Base-by-base conservation (phyloP, 441 rosid genomes). In the Arabidopsis lyrata region DNA sequence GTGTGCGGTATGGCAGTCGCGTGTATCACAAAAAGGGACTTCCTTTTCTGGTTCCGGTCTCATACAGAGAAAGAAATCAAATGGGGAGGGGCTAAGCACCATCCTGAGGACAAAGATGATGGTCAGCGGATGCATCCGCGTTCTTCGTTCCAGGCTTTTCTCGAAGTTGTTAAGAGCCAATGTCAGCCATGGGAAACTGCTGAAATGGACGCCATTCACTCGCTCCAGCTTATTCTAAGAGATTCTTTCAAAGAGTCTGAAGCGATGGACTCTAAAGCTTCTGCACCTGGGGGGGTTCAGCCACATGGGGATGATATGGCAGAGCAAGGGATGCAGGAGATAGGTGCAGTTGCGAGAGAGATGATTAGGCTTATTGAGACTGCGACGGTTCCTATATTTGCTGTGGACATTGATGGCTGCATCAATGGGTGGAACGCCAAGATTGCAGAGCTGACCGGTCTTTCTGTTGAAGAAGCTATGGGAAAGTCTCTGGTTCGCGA, bases 51-150 rank as follows among this genome's bases (percentile, higher is more conserved):
- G 98, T 94, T 94, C 68, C 86, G 97, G n/a, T 93, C 97, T 72
- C 96, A 94, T 44, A 86, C 96, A 0, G 98, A 79, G 22, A 88
- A 94, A 75, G 96, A 94, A 83, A 66, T 91, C 72, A 94, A 94
- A 76, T 94, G 98, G 98, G 97, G 98, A 68, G 98, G 98, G 24
- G 97, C 97, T 66, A 91, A 94, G 83, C 98, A 94, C 68, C 93
- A 94, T 58, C 98, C 98, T 0, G 91, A 82, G 86, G 95, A 94
- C 76, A 92, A 90, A 79, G 99, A 94, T 78, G 97, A 94, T 66
- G 90, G 96, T 11, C 93, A 85, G 62, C 81, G 93, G 78, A 94
- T 94, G 97, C 89, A 94, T 77, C 99, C 97, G 0, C 91, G 97
- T 24, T 94, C 99, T 47, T 94, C 97, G 14, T 94, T 94, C 83